A percentile compares a stretch with the other conserved stretches of the same genome.
Conservation (phyloP, 2,329 filamentous ascomycete genomes). For the Exutisphaerella laricina region DNA sequence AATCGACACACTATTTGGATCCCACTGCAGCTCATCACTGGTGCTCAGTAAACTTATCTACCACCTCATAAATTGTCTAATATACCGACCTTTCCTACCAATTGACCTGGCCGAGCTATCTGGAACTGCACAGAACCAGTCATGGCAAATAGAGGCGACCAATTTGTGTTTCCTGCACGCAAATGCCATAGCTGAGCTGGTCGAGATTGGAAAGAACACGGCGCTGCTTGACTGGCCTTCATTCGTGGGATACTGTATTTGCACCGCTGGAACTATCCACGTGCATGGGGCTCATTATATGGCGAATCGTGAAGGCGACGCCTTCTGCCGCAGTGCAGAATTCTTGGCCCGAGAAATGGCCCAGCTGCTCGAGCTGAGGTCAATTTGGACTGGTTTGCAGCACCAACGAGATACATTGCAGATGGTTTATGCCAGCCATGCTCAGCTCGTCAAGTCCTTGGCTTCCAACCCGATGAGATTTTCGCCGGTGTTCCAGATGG, state of each 20-base stretch:
- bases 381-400: conserved; percentile 70
- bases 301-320: conserved; percentile 52
- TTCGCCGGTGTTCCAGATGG: conserved; percentile 73
- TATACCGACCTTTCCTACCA: conserved; percentile 81
- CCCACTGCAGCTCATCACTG: conserved; percentile 69
- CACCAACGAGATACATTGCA: conserved; percentile 76
- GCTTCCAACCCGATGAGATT: conserved; percentile 65
- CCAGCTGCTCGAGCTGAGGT: conserved; percentile 67
- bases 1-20: conserved; percentile 68
- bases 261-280: conserved; percentile 80
- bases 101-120: conserved; percentile 77
- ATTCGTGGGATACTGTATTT: conserved; percentile 81
- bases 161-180: conserved; percentile 83
- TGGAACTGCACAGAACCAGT: conserved; percentile 76
- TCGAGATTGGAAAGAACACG: conserved; percentile 70
- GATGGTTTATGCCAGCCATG: conserved; percentile 70
- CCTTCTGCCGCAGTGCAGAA: conserved; percentile 60
- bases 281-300: conserved; percentile 80
- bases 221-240: conserved; percentile 76
- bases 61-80: conserved; percentile 77
- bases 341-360: conserved; percentile 75
- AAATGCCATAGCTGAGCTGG: conserved; percentile 78
- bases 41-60: conserved; percentile 83
- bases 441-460: conserved; percentile 69
- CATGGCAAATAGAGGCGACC: conserved; percentile 87